Base-by-base conservation (phyloP, 2,329 filamentous ascomycete species). In the Colletotrichum viniferum region DNA sequence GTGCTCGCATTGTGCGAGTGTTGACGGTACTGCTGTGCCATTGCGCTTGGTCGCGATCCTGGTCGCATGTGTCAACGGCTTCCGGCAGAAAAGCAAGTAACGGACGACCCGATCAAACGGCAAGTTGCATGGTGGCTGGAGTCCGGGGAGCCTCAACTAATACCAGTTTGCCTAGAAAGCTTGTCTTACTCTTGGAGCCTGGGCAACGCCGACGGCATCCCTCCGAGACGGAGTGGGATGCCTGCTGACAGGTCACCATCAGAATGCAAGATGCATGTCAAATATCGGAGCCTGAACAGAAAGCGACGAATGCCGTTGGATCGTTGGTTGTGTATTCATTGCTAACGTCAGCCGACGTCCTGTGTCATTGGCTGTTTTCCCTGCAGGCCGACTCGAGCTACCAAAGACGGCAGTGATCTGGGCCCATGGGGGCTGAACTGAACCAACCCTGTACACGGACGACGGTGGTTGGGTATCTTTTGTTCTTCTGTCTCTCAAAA, bases 1-100 rank as follows among this genome's bases (percentile, higher is more conserved):
- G 64, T 76, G 64, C 73, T 76, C 32, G 28, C 43, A 66, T 74
- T 75, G 32, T 75, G 73, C 34, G 73, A 64, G 21, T 75, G 73
- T 52, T 76, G 73, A 32, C 58, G 71, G 63, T 62, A 62, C n/a
- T 62, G 58, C 16, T 74, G 38, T 13, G 73, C 48, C 73, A 76
- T 74, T 28, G 30, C 60, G 58, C 56, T 14, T 24, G 43, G 26
- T 48, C 30, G 18, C 30, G 36, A 43, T 48, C 18, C 14, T 24
- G 55, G 38, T 62, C 55, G 30, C 61, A 43, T 61, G 16, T 63
- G 16, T 62, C 55, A 43, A n/a, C 30, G 18, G 58, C 58, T 62
- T 36, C 58, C n/a, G 34, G 30, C 30, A 62, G 18, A 36, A 36
- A 36, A 62, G 58, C 58, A 62, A 62, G 36, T 30, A 61, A 62